Evolutionary conservation across 805 yeast species (phyloP), one percentile per base, ranked within the genome.

Genomic region (Dipodascus albidus): DNA sequence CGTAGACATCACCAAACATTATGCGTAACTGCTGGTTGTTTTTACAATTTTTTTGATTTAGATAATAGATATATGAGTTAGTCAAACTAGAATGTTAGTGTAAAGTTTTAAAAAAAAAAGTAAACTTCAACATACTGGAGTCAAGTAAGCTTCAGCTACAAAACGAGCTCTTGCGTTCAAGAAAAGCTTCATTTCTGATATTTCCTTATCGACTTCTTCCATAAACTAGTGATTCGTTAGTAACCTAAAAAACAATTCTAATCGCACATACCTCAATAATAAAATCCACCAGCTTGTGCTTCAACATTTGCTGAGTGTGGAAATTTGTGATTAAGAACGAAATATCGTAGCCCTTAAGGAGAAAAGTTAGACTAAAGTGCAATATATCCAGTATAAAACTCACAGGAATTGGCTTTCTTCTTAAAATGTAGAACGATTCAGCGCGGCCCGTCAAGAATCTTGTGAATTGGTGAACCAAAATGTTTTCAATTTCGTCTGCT

Each of bases 201-300:
- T 93, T 70, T 93, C 99, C 73, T 89, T 91, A 70, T 93, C 99
- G 19, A 93, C 99, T 65, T 90, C 99, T 70, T 93, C 98, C 98
- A 93, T 90, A 69, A 93, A 93, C 72, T 60, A 41, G 3, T 15
- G 9, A 48, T 49, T 38, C 50, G 55, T 15, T 21, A 9, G 17
- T 17, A 4, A 44, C 24, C n/a, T 23, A 20, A 8, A 3, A 21
- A 38, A 21, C 22, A 8, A 41, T 17, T 52, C 38, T 9, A 51
- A 8, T 23, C 20, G 17, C 23, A 8, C 52, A 9, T 24, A 60
- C 64, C 57, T 93, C 98, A 61, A 93, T 88, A 61, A 93, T 90
- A 69, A 93, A 93, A 69, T 93, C 99, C 48, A 93, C 96, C 62
- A 93, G 78, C 71, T 93, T 93, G 63, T 85, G 90, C 72, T 93